These are phyloP conservation scores for Trichoderma virens DNA, from an alignment of 495 filamentous ascomycete genomes.

Conservation along the genomic window DNA sequence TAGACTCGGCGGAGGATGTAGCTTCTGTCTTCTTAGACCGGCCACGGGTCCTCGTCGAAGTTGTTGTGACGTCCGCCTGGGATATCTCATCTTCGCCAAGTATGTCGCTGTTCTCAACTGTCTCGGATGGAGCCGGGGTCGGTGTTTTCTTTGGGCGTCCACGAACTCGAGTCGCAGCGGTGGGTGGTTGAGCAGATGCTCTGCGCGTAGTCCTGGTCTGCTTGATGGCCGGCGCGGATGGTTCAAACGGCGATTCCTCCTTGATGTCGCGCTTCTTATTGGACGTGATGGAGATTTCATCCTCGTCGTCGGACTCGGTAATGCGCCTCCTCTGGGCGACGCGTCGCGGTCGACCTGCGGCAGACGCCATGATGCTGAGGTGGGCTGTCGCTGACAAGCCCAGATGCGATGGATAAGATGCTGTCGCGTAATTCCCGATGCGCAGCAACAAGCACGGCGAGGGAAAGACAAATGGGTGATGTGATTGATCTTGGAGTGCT, in stretches of 20 bases:
- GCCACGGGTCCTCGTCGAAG: neutral
- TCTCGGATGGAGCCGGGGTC: constrained; percentile 1
- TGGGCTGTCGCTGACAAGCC: constrained; percentile 4
- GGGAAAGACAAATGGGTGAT: neutral
- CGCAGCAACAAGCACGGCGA: neutral
- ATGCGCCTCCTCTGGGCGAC: constrained; percentile 60
- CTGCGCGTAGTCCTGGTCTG: constrained; percentile 26
- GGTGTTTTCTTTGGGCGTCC: constrained; percentile 25
- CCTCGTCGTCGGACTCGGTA: constrained; percentile 70
- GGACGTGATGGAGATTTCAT: constrained; percentile 46
- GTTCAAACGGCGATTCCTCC: constrained; percentile 72
- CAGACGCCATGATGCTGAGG: constrained; percentile 2
- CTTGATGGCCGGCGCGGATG: neutral
- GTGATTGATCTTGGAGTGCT: neutral
- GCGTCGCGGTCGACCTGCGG: constrained; percentile 63
- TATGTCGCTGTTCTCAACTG: neutral
- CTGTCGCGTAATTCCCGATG: neutral
- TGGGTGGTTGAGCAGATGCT: constrained; percentile 13
- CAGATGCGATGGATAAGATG: neutral
- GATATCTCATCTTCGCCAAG: neutral
- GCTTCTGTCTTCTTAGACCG: constrained; percentile 20
- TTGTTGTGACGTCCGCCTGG: neutral
- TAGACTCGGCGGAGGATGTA: constrained; percentile 43
- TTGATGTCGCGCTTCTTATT: constrained; percentile 57
- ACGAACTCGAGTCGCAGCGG: constrained; percentile 14